Conservation (phyloP, 2,329 filamentous ascomycete species). For the Alternaria atra region DNA sequence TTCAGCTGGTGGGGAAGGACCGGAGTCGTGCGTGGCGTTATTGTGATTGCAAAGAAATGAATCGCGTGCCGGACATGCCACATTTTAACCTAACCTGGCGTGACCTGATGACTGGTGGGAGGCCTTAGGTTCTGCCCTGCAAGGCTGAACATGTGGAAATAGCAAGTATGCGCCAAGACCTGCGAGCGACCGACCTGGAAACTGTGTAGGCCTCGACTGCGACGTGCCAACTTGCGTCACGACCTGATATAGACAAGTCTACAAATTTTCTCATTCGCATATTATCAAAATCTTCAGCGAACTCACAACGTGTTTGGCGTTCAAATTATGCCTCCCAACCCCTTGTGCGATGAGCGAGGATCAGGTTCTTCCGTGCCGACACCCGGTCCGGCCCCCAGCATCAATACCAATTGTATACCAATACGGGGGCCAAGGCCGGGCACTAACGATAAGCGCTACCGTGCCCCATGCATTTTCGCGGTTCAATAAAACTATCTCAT, state of each 20-base stretch:
- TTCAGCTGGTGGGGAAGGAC: constrained; percentile 56
- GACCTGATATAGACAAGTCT: not conserved
- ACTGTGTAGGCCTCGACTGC: not conserved
- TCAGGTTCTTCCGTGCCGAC: not conserved
- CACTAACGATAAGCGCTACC: not conserved
- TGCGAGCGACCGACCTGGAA: not conserved
- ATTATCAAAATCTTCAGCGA: not conserved
- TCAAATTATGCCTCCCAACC: not conserved
- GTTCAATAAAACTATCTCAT: not conserved
- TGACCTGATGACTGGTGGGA: not conserved
- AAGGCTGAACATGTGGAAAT: constrained; percentile 1
- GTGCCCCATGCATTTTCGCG: not conserved
- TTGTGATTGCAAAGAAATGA: constrained; percentile 49
- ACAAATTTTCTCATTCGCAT: not conserved
- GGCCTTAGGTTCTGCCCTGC: not conserved
- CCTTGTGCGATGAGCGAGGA: not conserved
- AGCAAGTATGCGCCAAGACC: not conserved
- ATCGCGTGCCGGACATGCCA: not conserved
- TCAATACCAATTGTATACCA: not conserved
- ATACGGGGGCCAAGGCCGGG: not conserved
- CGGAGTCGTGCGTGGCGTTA: constrained; percentile 51
- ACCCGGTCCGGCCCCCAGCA: not conserved
- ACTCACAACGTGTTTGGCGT: not conserved
- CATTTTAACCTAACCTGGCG: not conserved
- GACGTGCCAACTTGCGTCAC: not conserved